A percentile compares a stretch with the other conserved stretches of the same genome.
phyloP scores from a whole-genome alignment of 164 flowering plant genomes.

The grape (Vitis vinifera) region DNA sequence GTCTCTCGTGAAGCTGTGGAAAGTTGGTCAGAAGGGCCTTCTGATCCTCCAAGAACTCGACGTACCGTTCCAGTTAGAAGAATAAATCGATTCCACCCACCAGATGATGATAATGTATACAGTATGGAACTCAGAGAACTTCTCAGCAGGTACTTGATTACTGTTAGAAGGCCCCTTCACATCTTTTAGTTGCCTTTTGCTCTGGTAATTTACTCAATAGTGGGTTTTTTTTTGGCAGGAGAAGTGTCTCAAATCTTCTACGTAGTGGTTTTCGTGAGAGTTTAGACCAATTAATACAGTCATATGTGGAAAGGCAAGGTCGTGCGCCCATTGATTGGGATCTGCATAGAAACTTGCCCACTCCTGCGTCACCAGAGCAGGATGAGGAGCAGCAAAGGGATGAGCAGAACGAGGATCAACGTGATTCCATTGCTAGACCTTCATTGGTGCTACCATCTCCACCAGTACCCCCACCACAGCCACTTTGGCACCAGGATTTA shows the following conservation, averaged over 20 bases:
- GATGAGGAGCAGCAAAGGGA: slow-evolving; percentile 48
- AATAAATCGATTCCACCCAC: slow-evolving; percentile 75
- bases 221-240: slow-evolving; percentile 32
- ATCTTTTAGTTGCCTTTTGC: background rate
- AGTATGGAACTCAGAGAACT: slow-evolving; percentile 99
- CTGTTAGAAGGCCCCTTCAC: background rate
- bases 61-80: slow-evolving; percentile 64
- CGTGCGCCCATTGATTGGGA: slow-evolving; percentile 73
- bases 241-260: slow-evolving; percentile 80
- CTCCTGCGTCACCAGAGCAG: slow-evolving; percentile 44
- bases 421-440: slow-evolving; percentile 45
- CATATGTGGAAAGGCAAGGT: slow-evolving; percentile 70
- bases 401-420: slow-evolving; percentile 46
- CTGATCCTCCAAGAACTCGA: slow-evolving; percentile 62
- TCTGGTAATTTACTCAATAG: slow-evolving; percentile 2
- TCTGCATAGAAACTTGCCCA: slow-evolving; percentile 49
- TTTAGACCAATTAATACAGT: slow-evolving; percentile 70
- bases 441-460: slow-evolving; percentile 56
- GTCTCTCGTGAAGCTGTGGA: slow-evolving; percentile 48
- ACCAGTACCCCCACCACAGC: slow-evolving; percentile 79
- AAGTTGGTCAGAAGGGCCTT: slow-evolving; percentile 68
- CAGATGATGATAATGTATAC: slow-evolving; percentile 95
- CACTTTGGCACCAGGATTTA: slow-evolving; percentile 70
- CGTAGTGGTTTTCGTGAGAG: slow-evolving; percentile 82
- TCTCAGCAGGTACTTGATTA: slow-evolving; percentile 73